Conservation (phyloP, 202 grass and related monocot species). For the Zoysia matrella region DNA sequence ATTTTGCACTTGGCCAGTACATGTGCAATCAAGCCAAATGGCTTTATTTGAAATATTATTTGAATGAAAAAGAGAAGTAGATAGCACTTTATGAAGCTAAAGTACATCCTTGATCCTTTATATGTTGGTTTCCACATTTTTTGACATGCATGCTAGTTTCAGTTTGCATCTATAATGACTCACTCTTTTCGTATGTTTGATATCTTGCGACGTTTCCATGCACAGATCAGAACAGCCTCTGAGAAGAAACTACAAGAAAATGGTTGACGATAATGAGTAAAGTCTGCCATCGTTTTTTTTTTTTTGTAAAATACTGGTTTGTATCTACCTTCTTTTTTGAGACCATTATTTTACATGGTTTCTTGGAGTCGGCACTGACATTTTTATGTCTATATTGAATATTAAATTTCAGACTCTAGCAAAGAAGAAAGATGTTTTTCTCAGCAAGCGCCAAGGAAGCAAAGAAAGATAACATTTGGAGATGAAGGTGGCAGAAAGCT, state of each 20-base stretch:
- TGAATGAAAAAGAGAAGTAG: background rate
- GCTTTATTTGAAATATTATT: conserved; percentile 4
- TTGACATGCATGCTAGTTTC: conserved; percentile 22
- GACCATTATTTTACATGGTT: background rate
- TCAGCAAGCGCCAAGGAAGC: conserved; percentile 48
- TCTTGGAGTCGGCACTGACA: conserved; percentile 17
- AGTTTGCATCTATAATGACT: conserved; percentile 14
- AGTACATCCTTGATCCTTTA: too few relatives aligned
- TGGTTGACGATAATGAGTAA: conserved; percentile 89
- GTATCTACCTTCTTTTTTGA: conserved; percentile 34
- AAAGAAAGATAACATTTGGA: conserved; percentile 83
- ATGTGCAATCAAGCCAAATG: background rate
- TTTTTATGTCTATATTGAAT: conserved; percentile 19
- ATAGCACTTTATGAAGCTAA: background rate
- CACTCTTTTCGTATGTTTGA: conserved; percentile 29
- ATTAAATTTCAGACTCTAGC: conserved; percentile 61
- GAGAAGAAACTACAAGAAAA: conserved; percentile 73
- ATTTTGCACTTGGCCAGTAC: background rate
- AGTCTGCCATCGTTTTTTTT: conserved; percentile 92
- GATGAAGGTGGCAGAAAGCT: conserved; percentile 88
- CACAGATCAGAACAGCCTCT: conserved; percentile 74
- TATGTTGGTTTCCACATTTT: conserved; percentile 24
- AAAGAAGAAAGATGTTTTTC: conserved; percentile 43
- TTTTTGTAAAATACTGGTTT: conserved; percentile 86
- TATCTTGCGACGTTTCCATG: conserved; percentile 30